A percentile compares a stretch with the other conserved stretches of the same genome.
Conservation (phyloP, 1,284 basidiomycete species). For the Ceratobasidium sp. region DNA sequence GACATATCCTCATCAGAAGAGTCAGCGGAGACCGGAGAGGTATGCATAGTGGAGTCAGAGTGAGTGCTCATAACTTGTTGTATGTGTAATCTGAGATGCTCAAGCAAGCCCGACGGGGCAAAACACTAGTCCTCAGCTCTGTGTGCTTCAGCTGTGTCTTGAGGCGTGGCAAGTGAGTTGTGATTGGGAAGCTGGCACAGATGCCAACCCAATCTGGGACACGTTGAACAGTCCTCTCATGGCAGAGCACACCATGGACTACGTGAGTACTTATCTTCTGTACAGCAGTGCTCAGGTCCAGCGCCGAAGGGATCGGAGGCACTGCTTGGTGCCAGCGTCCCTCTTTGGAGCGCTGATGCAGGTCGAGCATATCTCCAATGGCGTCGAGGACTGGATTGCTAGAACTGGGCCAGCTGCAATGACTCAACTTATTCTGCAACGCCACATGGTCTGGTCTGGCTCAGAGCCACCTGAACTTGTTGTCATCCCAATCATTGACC, state of each 20-base stretch:
- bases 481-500: neutral
- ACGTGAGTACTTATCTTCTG: neutral
- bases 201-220: slow-evolving; percentile 9
- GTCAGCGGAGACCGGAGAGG: too few relatives aligned
- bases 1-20: too few relatives aligned
- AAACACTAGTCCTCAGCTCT: too few relatives aligned
- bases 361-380: neutral
- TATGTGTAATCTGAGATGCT: too few relatives aligned
- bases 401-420: neutral
- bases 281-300: neutral
- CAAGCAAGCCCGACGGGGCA: too few relatives aligned
- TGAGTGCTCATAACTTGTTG: too few relatives aligned
- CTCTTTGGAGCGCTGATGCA: neutral
- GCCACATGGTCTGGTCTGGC: neutral
- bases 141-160: neutral
- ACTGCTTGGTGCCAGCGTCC: neutral
- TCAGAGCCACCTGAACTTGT: neutral
- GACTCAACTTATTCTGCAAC: neutral
- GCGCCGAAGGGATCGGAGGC: too few relatives aligned
- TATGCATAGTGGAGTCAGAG: too few relatives aligned
- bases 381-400: neutral
- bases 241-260: slow-evolving; percentile 13
- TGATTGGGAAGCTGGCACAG: neutral
- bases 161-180: neutral
- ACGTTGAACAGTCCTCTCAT: neutral